Percentiles rank a stretch among this genome's conserved stretches.
Conservation (phyloP, 352 stramenopile species). For the Phytophthora hibernalis region DNA sequence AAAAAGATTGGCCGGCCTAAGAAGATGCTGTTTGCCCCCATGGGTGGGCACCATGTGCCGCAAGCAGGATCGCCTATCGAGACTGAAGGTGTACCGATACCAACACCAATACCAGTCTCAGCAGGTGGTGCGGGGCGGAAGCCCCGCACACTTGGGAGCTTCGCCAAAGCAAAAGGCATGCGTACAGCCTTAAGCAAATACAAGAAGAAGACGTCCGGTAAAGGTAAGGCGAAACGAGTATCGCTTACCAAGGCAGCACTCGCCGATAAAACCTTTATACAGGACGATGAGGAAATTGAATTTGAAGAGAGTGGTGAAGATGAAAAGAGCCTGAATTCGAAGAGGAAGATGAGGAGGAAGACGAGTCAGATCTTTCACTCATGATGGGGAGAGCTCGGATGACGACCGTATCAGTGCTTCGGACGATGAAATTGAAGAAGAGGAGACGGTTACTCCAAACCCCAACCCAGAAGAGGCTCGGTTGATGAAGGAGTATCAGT, state of each 20-base stretch:
- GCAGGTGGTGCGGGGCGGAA: slow-evolving; percentile 21
- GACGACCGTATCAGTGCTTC: slow-evolving; percentile 56
- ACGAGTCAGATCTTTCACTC: slow-evolving; percentile 51
- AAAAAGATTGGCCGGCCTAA: slow-evolving; percentile 69
- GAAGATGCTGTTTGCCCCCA: slow-evolving; percentile 38
- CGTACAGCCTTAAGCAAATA: slow-evolving; percentile 43
- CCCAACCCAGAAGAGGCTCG: slow-evolving; percentile 46
- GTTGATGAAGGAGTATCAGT: slow-evolving; percentile 70
- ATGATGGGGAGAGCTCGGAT: slow-evolving; percentile 68
- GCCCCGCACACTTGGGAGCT: slow-evolving; percentile 47
- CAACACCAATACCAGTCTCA: slow-evolving; percentile 1
- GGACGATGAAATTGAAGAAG: slow-evolving; percentile 48
- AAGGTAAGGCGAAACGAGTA: slow-evolving; percentile 30
- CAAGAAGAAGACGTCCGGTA: slow-evolving; percentile 40
- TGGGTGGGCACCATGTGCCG: slow-evolving; percentile 9
- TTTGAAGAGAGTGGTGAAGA: slow-evolving; percentile 40
- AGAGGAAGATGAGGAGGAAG: slow-evolving; percentile 61
- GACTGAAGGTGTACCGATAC: slow-evolving; percentile 9
- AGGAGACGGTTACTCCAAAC: slow-evolving; percentile 20
- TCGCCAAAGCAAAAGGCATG: slow-evolving; percentile 48
- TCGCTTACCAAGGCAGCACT: slow-evolving; percentile 16
- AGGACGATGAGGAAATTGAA: slow-evolving; percentile 38
- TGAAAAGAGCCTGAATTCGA: slow-evolving; percentile 55
- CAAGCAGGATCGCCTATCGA: slow-evolving; percentile 30
- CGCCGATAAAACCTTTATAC: slow-evolving; percentile 36